Evolutionary conservation across 169 alveolate genomes (phyloP), one percentile per base, ranked within the genome.

Genomic region (Perkinsus chesapeaki): DNA sequence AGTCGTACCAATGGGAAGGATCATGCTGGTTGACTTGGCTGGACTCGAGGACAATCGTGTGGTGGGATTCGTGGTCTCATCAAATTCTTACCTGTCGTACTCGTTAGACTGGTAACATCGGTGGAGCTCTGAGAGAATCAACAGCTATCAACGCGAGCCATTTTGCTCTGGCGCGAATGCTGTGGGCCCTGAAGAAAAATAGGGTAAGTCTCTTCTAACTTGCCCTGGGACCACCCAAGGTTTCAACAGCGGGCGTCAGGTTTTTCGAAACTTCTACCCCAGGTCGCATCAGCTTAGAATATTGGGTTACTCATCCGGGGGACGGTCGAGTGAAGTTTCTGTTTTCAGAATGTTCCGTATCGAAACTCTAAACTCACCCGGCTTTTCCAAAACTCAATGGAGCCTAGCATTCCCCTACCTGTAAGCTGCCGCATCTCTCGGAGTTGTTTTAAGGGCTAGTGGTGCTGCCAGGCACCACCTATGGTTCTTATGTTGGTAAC

Each of bases 331-430:
- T 60, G 82, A 20, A 60, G 12, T 5, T 16, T 16, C 7, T 23
- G 23, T 7, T 23, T 16, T 60, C 27, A 60, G 82, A 60, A 60
- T 16, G 82, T 60, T 27, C 95, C 95, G 39, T 94, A 94, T 91
- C 92, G 95, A 39, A 94, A 94, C 91, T 92, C 94, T n/a, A 94
- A 94, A 91, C 91, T 94, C 19, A 94, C 95, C 27, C 48, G 95
- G 39, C 39, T 94, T 38, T 43, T 94, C 31, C 95, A 94, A 9
- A 94, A 94, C 39, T 94, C 91, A 34, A 92, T 94, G 91, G 95
- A 94, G 39, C 94, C 94, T 9, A 94, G 95, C 38, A 94, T 93
- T 16, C 94, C 91, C 39, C 94, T 94, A 0, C 95, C 95, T 0
- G 92, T 92, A 72, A 92, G 94, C 27, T 9, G 12, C 31, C 23